Evolutionary conservation across 2,329 filamentous ascomycete genomes (phyloP), one percentile per base, ranked within the genome.

Genomic region (Scytalidium lignicola): DNA sequence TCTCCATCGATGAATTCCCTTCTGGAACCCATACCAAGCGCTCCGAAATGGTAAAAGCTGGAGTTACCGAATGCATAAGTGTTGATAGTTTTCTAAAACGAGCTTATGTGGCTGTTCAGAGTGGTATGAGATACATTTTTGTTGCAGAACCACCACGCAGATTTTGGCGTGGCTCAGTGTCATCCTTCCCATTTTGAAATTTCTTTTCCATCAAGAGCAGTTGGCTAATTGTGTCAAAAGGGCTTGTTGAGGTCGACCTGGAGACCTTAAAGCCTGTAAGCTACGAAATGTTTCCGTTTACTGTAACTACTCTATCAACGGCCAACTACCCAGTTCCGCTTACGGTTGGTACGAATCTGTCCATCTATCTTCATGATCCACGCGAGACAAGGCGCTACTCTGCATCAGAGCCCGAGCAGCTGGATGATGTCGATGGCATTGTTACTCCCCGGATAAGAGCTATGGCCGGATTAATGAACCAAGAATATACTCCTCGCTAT

Each of bases 231-330:
- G 41, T 22, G 41, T 47, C 22, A 49, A 32, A n/a, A 76, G 73
- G 81, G 37, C 76, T 96, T 3, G 83, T 90, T 46, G 89, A 95
- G 63, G 80, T 96, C 19, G 90, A 96, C 64, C 74, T 96, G 43
- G 74, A 79, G 51, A 88, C 85, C 0, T 69, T 96, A 10, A 75
- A 82, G 46, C 73, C 90, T 2, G 72, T 90, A 4, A 84, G 82
- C 19, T 78, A 82, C 48, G 80, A 87, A 49, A 78, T 76, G 3
- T 96, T 89, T 59, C 86, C 90, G 1, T 91, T 85, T 74, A 82
- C 86, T 23, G 89, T 97, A 56, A 92, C 88, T 37, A 85, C 90
- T 1, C 70, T 97, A 17, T 96, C 91, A 0, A 76, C 85, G 44
- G 76, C 83, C 41, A 70, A 81, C 56, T 71, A 82, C 44, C 75